Conservation (phyloP, 2,329 filamentous ascomycete species). For the Neonectria magnoliae region DNA sequence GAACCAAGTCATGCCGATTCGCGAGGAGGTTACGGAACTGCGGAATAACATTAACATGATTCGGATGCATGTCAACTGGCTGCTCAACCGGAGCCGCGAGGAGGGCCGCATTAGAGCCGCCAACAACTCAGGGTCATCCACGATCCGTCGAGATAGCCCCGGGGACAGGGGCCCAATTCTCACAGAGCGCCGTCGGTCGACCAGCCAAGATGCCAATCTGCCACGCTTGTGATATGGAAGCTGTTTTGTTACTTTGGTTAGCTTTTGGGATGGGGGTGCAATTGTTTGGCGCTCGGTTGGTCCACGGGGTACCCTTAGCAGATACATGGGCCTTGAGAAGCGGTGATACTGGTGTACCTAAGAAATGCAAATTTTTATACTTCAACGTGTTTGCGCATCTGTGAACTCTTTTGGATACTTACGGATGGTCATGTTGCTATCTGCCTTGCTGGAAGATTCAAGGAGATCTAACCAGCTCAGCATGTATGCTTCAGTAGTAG, state of each 20-base stretch:
- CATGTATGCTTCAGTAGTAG: no score
- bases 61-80: slow-evolving; percentile 68
- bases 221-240: slow-evolving; percentile 47
- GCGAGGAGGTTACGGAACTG: slow-evolving; percentile 70
- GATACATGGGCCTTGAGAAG: slow-evolving; percentile 7
- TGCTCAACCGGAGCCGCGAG: slow-evolving; percentile 63
- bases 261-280: background rate
- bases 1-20: slow-evolving; percentile 69
- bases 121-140: slow-evolving; percentile 47
- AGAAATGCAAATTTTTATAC: background rate
- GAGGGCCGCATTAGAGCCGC: slow-evolving; percentile 55
- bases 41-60: slow-evolving; percentile 67
- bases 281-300: slow-evolving; percentile 19
- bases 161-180: slow-evolving; percentile 41
- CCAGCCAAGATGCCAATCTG: slow-evolving; percentile 49
- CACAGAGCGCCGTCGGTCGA: slow-evolving; percentile 51
- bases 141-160: slow-evolving; percentile 46
- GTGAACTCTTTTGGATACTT: background rate
- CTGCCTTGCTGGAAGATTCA: no score
- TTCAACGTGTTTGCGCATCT: background rate
- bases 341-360: background rate
- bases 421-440: background rate
- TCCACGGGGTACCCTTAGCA: slow-evolving; percentile 18
- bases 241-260: background rate
- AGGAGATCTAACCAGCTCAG: no score